Evolutionary conservation across 2,329 filamentous ascomycete species (phyloP).

Genomic region (Ophiocordyceps camponoti-leonardi): DNA sequence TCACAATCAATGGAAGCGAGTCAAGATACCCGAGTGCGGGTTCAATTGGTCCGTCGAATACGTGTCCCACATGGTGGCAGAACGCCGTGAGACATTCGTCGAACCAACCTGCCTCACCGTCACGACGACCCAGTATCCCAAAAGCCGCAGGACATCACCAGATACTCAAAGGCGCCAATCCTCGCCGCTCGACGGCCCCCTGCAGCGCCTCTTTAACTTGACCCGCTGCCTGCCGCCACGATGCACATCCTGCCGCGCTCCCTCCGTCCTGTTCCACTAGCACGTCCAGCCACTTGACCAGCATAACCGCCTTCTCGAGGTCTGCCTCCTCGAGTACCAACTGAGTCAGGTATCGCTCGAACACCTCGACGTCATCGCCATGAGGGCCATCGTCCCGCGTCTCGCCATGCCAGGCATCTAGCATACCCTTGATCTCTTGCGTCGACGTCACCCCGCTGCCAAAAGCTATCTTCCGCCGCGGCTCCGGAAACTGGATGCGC

Average conservation of each 20-base stretch:
- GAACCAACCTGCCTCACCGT: background rate
- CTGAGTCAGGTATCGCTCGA: conserved; percentile 53
- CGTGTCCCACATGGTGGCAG: no score
- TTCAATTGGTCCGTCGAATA: no score
- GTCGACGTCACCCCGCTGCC: conserved; percentile 22
- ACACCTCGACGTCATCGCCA: conserved; percentile 54
- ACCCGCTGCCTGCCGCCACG: conserved; percentile 28
- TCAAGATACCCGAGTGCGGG: no score
- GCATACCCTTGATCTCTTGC: conserved; percentile 52
- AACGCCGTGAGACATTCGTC: background rate
- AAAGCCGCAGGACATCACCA: conserved; percentile 1
- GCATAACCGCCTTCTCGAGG: conserved; percentile 52
- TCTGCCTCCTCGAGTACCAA: conserved; percentile 66
- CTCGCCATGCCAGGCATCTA: conserved; percentile 59
- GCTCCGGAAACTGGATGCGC: conserved; percentile 27
- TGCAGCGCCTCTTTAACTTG: conserved; percentile 34
- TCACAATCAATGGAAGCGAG: no score
- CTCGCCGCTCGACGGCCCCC: conserved; percentile 34
- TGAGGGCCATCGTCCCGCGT: conserved; percentile 65
- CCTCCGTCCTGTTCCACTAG: conserved; percentile 31
- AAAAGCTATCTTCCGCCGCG: conserved; percentile 29
- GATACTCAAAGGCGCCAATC: conserved; percentile 33
- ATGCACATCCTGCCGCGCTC: conserved; percentile 17
- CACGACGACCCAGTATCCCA: background rate
- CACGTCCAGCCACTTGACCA: conserved; percentile 51